These are phyloP conservation scores for Nyctanthes arbortristis DNA, from an alignment of 257 asterid genomes.

Conservation along the genomic window DNA sequence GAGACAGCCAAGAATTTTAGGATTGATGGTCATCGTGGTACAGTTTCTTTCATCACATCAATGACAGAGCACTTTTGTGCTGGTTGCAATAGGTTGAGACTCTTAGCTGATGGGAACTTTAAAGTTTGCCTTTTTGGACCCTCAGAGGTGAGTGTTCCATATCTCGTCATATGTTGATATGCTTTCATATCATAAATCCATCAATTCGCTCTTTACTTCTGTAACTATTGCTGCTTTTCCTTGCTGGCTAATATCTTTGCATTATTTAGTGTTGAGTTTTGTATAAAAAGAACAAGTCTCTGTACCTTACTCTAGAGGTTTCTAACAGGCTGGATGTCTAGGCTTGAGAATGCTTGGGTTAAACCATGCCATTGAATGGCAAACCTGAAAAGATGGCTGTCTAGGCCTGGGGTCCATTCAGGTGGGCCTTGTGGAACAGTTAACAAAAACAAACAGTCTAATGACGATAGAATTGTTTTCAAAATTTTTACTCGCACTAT, in stretches of 20 bases:
- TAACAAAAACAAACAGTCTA: not conserved
- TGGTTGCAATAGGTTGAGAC: slow-evolving; percentile 94
- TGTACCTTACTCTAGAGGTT: not conserved
- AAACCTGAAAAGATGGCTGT: not conserved
- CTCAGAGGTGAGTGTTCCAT: slow-evolving; percentile 64
- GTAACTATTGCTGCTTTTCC: not conserved
- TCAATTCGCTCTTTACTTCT: slow-evolving; percentile 1
- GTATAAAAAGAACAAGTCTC: not conserved
- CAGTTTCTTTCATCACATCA: slow-evolving; percentile 92
- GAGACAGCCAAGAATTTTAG: slow-evolving; percentile 96
- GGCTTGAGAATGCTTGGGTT: not conserved
- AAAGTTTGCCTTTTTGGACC: slow-evolving; percentile 99
- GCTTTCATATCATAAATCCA: not conserved
- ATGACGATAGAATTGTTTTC: not conserved
- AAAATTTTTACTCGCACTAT: not conserved
- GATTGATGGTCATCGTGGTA: slow-evolving; percentile 82
- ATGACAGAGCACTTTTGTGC: slow-evolving; percentile 98
- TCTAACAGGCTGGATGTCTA: not conserved
- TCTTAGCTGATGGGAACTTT: slow-evolving; percentile 94
- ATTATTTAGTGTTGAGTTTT: slow-evolving; percentile 2
- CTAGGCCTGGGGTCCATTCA: not conserved
- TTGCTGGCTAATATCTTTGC: not conserved
- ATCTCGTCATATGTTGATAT: not conserved
- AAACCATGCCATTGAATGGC: not conserved
- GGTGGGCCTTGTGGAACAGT: not conserved